Conservation (phyloP, 306 rosid genomes). For the Trifolium pratense region DNA sequence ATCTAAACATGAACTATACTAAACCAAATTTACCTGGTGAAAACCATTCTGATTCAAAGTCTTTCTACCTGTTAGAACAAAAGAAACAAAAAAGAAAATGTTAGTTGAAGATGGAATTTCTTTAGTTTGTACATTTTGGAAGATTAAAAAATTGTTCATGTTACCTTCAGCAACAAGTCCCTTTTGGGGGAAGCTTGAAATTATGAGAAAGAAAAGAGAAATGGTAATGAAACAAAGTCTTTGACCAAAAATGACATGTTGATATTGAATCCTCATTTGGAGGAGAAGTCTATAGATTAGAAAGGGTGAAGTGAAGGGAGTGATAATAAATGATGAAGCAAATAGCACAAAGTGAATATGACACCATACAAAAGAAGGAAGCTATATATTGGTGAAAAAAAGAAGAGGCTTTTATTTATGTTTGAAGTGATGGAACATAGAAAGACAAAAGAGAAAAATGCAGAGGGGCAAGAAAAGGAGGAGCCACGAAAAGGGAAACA, state of each 20-base stretch:
- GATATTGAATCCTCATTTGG: conserved; percentile 52
- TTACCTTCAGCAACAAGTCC: conserved; percentile 72
- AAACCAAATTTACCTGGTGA: conserved; percentile 50
- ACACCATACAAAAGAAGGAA: conserved; percentile 29
- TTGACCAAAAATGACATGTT: conserved; percentile 38
- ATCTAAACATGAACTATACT: too few relatives aligned
- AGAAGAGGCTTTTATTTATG: conserved; percentile 8
- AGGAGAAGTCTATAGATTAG: too few relatives aligned
- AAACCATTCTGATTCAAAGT: conserved; percentile 42
- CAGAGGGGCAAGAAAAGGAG: conserved; percentile 51
- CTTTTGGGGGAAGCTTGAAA: conserved; percentile 61
- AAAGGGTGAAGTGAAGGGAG: conserved; percentile 34
- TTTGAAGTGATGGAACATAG: conserved; percentile 72
- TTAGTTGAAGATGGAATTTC: neutral
- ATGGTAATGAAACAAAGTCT: conserved; percentile 43
- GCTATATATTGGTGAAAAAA: conserved; percentile 23
- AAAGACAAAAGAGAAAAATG: conserved; percentile 73
- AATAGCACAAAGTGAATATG: conserved; percentile 42
- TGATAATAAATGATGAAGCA: conserved; percentile 30
- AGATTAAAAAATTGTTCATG: conserved; percentile 32
- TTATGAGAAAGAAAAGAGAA: conserved; percentile 58
- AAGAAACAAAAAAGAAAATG: conserved; percentile 6
- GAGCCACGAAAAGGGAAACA: conserved; percentile 56
- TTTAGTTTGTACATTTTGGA: neutral
- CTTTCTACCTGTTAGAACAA: conserved; percentile 58